Percentiles rank a stretch among this genome's conserved stretches.
phyloP scores from a whole-genome alignment of 805 yeast genomes.

The Wickerhamomyces strasburgensis region DNA sequence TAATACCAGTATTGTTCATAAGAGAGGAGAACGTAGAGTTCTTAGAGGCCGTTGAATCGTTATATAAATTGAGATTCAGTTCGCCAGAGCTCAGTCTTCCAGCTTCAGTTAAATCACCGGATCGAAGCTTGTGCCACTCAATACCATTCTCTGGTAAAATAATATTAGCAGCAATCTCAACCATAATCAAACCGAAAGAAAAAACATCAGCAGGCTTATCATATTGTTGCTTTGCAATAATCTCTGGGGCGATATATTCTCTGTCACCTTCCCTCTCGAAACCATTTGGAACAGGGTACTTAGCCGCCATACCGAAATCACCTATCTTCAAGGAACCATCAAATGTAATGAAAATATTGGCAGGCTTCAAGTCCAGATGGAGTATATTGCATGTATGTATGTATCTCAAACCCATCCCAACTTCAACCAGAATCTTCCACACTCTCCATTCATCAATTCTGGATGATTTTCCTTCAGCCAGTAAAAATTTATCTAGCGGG shows the following conservation, averaged over 20 bases:
- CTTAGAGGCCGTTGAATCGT: slow-evolving; percentile 21
- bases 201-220: slow-evolving; percentile 93
- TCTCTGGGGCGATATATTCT: slow-evolving; percentile 96
- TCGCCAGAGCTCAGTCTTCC: slow-evolving; percentile 79
- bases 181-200: slow-evolving; percentile 87
- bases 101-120: slow-evolving; percentile 94
- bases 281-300: slow-evolving; percentile 57
- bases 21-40: slow-evolving; percentile 22
- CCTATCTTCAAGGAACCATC: slow-evolving; percentile 94
- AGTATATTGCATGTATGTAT: slow-evolving; percentile 74
- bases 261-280: slow-evolving; percentile 96
- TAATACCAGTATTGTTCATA: slow-evolving; percentile 20
- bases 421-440: slow-evolving; percentile 91
- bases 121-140: slow-evolving; percentile 92
- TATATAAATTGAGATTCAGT: slow-evolving; percentile 30
- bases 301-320: slow-evolving; percentile 93
- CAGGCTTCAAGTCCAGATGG: slow-evolving; percentile 92
- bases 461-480: slow-evolving; percentile 69
- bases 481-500: slow-evolving; percentile 72
- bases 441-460: slow-evolving; percentile 94
- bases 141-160: slow-evolving; percentile 93
- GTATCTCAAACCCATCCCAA: slow-evolving; percentile 71
- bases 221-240: slow-evolving; percentile 74
- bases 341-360: slow-evolving; percentile 88
- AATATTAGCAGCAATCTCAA: slow-evolving; percentile 94